These are phyloP conservation scores for Petasospora fabianii DNA, from an alignment of 1,139 yeast species.

Conservation along the genomic window DNA sequence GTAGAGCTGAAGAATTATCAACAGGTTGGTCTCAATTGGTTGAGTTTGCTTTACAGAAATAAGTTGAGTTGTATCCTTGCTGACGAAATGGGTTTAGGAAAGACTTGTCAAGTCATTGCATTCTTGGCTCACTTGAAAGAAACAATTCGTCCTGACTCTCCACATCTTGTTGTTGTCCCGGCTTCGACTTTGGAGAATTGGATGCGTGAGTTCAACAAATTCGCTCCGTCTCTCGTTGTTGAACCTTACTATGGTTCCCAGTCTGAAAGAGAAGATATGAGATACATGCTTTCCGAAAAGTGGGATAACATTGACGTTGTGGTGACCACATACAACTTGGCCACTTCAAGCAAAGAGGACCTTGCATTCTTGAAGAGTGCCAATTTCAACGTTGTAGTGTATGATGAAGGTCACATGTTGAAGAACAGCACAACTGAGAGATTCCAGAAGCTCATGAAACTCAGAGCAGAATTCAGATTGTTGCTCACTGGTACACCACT, in stretches of 20 bases:
- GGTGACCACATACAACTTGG: slow-evolving; percentile 90
- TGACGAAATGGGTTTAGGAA: slow-evolving; percentile 94
- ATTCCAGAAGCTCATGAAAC: slow-evolving; percentile 78
- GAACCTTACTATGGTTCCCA: slow-evolving; percentile 94
- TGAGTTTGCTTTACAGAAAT: slow-evolving; percentile 70
- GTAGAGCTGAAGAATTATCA: slow-evolving; percentile 81
- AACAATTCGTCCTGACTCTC: slow-evolving; percentile 48
- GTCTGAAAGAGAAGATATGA: slow-evolving; percentile 76
- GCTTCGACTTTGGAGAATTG: slow-evolving; percentile 96
- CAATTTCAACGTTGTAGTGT: slow-evolving; percentile 82
- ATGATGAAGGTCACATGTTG: slow-evolving; percentile 96
- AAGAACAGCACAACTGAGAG: slow-evolving; percentile 88
- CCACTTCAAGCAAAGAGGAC: slow-evolving; percentile 83
- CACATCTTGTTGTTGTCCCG: slow-evolving; percentile 87
- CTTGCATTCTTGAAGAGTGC: slow-evolving; percentile 70
- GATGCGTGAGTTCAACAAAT: slow-evolving; percentile 89
- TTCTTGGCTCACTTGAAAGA: slow-evolving; percentile 81
- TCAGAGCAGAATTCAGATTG: slow-evolving; percentile 76
- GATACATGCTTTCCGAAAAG: slow-evolving; percentile 56
- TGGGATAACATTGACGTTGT: slow-evolving; percentile 77
- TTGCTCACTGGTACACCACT: slow-evolving; percentile 94
- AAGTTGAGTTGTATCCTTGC: slow-evolving; percentile 89
- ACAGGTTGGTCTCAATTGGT: slow-evolving; percentile 95
- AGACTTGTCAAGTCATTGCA: slow-evolving; percentile 82
- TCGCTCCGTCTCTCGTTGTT: slow-evolving; percentile 76